Base-by-base conservation (phyloP, 2,329 filamentous ascomycete species). In the Ilyonectria sp. region DNA sequence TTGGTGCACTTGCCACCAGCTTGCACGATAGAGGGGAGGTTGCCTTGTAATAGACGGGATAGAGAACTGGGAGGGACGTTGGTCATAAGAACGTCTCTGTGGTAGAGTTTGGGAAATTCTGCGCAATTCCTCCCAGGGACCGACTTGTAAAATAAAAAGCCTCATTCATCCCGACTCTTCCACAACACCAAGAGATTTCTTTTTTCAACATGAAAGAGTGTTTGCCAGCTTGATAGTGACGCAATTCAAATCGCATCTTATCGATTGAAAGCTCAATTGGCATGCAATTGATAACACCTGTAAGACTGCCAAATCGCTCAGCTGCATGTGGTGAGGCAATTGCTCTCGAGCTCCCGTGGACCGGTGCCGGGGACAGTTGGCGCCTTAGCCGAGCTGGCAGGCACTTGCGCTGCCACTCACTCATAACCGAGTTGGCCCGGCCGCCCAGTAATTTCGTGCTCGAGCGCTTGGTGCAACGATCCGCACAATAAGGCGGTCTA, bases 91-190 rank as follows among this genome's bases (percentile, higher is more conserved):
- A 75, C 74, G 77, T 77, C 76, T 72, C 76, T 79, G 74, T 79
- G 73, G 78, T 79, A 77, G 77, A 80, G 74, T 77, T 79, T 77
- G 77, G 75, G 75, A 74, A 75, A 75, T 72, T 74, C 76, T 75
- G 69, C 74, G 70, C 75, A 75, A 72, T 76, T 77, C 71, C 77
- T 77, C 74, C 71, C 72, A 70, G 76, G 76, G 79, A 80, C 73
- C 72, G 74, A 79, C 76, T 79, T 82, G 81, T 82, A 82, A 82
- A 82, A 81, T 82, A 81, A 82, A 80, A 82, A 81, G 76, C 77
- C 78, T 81, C 79, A 79, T 79, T 79, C 77, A 79, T 79, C 79
- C 78, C 76, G 76, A 71, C 78, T 78, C 76, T 78, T 78, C 75
- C 74, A 75, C 71, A 74, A 66, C 67, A 77, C 65, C 72, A 76